Evolutionary conservation across 2,329 filamentous ascomycete species (phyloP), one percentile per base, ranked within the genome.

Genomic region (Sarocladiaceae sp.): DNA sequence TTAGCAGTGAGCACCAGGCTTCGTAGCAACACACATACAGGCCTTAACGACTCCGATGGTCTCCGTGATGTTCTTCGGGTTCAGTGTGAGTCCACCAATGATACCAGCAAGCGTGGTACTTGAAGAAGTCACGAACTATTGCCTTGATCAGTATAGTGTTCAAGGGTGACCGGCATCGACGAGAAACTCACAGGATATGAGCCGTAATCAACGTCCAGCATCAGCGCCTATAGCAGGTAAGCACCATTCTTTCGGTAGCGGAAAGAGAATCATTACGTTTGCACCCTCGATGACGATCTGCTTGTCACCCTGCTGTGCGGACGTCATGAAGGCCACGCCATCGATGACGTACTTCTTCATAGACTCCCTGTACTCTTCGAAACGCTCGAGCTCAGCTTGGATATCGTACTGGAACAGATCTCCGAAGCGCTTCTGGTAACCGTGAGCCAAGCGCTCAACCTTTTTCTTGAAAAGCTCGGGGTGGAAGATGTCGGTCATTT

Each of bases 261-360:
- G 47, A 50, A 51, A 49, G 47, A 45, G 40, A n/a, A 48, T 32
- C 45, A 45, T 48, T 45, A 52, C 58, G 44, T 63, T 62, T 29
- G 80, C 80, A 44, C 82, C 83, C 64, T 88, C 83, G 10, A 87
- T 71, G 3, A 87, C 68, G 50, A 87, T 80, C 45, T 74, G 74
- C 29, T 67, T 69, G 29, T 78, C 73, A 45, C 67, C 66, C 45
- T 75, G 63, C 57, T 86, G 80, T 2, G 79, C 81, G 9, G 68
- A 67, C 46, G 72, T 66, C 56, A 88, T 77, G 44, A 85, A 76
- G 31, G 76, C 70, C 21, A 85, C 74, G 48, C 78, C 80, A 56
- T 90, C 85, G 48, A 87, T 70, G 48, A 81, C 74, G 52, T 78
- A 85, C 18, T 72, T 69, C 34, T 69, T 69, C 20, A 88, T 69